These are phyloP conservation scores for Linum usitatissimum DNA, from an alignment of 345 rosid genomes.

Conservation along the genomic window DNA sequence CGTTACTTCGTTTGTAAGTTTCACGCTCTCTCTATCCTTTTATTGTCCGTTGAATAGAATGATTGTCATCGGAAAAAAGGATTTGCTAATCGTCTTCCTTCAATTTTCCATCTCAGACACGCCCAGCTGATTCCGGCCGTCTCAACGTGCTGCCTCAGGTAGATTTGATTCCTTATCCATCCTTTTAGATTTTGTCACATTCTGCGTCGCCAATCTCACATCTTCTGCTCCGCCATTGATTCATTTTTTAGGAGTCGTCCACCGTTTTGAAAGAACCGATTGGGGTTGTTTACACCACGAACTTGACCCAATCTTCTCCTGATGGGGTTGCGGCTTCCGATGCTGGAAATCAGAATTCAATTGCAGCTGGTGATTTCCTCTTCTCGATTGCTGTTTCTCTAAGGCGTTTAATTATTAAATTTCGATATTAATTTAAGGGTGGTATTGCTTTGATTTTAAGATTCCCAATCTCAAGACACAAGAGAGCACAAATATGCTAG, in stretches of 20 bases:
- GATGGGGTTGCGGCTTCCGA: background rate
- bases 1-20: conserved; percentile 51
- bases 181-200: background rate
- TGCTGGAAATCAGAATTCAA: background rate
- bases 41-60: background rate
- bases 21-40: background rate
- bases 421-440: background rate
- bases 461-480: conserved; percentile 24
- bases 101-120: conserved; percentile 33
- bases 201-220: conserved; percentile 20
- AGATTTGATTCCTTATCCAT: background rate
- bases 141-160: conserved; percentile 76
- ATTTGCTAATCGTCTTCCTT: background rate
- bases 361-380: background rate
- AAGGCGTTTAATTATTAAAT: background rate
- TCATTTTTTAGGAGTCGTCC: conserved; percentile 45
- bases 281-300: conserved; percentile 46
- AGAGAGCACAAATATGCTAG: conserved; percentile 63
- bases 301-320: conserved; percentile 7
- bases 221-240: conserved; percentile 8
- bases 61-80: background rate
- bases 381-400: background rate
- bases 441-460: conserved; percentile 7
- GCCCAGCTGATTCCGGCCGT: conserved; percentile 39
- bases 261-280: conserved; percentile 36